Evolutionary conservation across 805 yeast genomes (phyloP), one percentile per base, ranked within the genome.

Genomic region (Clavispora fructus): DNA sequence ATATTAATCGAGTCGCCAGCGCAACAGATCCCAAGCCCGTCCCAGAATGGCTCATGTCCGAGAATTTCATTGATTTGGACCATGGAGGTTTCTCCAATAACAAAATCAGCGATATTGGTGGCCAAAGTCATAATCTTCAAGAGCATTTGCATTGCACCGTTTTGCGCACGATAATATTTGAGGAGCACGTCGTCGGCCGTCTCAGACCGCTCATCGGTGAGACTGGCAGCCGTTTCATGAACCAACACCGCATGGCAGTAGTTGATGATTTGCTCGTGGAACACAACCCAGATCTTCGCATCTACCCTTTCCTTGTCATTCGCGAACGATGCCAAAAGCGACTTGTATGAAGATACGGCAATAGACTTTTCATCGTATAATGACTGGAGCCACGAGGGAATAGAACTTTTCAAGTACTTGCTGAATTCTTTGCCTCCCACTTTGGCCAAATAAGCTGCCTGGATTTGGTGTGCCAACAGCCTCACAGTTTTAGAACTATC

Each of bases 371-470:
- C 97, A 56, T 92, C 98, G 58, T 73, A 85, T 2, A 75, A 57
- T 0, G 95, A 95, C 26, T 80, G 71, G 6, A 91, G 56, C 82
- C 95, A 80, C 1, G 84, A 65, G 0, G 95, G 94, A 7, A 88
- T 71, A 0, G 86, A 74, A 52, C 85, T 85, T 49, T 80, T 82
- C 50, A 92, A 68, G 61, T 83, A 85, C 53, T 80, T 85, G 25
- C 82, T 69, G 46, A 79, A 79, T 35, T 67, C 65, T 53, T 83
- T 87, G 6, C 73, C 71, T 6, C 75, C 76, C 35, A 86, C 80
- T 35, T 81, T 69, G 19, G 53, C 49, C 44, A 70, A 57, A 35
- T 63, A 61, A 14, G 59, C 62, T 1, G 85, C 77, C 42, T 90
- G 90, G 4, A 82, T 70, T 48, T 77, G 79, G 58, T 89, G 96